Evolutionary conservation across 1,284 basidiomycete genomes (phyloP).

Genomic region (Moniliella sp.): DNA sequence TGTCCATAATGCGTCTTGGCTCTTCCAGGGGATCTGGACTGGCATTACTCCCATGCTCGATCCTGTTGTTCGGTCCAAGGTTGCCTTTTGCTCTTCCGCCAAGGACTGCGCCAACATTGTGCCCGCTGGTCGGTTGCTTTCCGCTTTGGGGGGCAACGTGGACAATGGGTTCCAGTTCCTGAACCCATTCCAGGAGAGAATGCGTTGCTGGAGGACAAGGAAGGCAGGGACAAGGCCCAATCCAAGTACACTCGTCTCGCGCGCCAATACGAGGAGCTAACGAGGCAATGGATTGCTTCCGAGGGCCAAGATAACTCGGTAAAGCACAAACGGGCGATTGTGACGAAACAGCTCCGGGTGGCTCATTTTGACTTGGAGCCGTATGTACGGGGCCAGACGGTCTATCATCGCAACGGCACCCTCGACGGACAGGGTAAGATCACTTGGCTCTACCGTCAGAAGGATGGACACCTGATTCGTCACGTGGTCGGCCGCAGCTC

Average conservation of each 20-base stretch:
- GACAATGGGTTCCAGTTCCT: conserved; percentile 10
- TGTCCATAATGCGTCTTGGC: conserved; percentile 24
- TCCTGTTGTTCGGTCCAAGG: conserved; percentile 18
- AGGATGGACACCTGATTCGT: conserved; percentile 16
- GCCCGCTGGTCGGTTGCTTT: conserved; percentile 13
- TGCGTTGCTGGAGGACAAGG: conserved; percentile 16
- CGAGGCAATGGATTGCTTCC: conserved; percentile 21
- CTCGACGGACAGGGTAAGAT: conserved; percentile 27
- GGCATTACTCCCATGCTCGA: conserved; percentile 12
- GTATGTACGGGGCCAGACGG: conserved; percentile 23
- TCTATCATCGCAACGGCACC: conserved; percentile 31
- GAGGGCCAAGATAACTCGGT: conserved; percentile 5
- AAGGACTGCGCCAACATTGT: conserved; percentile 19
- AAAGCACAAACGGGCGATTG: conserved; percentile 12
- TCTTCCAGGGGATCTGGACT: conserved; percentile 26
- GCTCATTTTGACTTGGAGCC: conserved; percentile 32
- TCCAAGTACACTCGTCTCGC: conserved; percentile 20
- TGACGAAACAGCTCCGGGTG: conserved; percentile 27
- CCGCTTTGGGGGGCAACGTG: conserved; percentile 14
- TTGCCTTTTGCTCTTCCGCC: conserved; percentile 19
- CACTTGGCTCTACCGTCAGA: conserved; percentile 30
- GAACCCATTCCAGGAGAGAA: conserved; percentile 28
- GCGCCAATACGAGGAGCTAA: conserved; percentile 24
- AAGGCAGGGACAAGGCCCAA: conserved; percentile 18
- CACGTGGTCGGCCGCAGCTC: conserved; percentile 16